Evolutionary conservation across 2,329 filamentous ascomycete genomes (phyloP).

Genomic region (Nannizzia gypsea): DNA sequence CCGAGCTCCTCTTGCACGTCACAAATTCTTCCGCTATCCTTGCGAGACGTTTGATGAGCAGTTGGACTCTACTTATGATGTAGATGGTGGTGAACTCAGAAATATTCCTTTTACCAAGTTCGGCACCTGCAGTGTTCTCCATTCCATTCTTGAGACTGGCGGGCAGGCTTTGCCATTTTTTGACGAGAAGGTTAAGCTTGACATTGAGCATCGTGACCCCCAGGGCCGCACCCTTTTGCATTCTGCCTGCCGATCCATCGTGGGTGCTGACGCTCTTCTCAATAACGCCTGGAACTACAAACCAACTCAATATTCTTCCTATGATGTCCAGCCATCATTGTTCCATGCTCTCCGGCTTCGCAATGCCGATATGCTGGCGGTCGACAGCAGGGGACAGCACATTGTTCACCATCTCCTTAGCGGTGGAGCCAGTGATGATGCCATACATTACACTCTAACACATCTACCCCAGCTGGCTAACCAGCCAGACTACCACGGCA

Average conservation of each 20-base stretch:
- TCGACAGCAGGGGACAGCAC: conserved; percentile 12
- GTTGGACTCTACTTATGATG: background rate
- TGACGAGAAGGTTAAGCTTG: conserved; percentile 7
- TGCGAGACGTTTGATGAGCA: conserved; percentile 9
- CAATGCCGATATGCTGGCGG: conserved; percentile 11
- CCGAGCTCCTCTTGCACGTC: conserved; percentile 7
- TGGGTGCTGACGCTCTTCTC: conserved; percentile 11
- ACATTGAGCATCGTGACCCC: conserved; percentile 13
- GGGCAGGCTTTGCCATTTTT: conserved; percentile 8
- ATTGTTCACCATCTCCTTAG: conserved; percentile 11
- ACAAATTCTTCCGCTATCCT: conserved; percentile 4
- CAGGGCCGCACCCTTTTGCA: conserved; percentile 11
- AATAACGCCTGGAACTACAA: background rate
- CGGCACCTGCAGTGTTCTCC: conserved; percentile 11
- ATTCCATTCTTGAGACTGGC: conserved; percentile 13
- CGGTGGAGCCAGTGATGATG: conserved; percentile 3
- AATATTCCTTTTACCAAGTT: conserved; percentile 3
- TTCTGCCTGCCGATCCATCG: conserved; percentile 10
- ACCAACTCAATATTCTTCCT: background rate
- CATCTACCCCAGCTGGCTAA: conserved; percentile 8
- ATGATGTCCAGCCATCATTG: conserved; percentile 3
- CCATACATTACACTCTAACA: conserved; percentile 7
- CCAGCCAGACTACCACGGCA: conserved; percentile 10
- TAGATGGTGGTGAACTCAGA: background rate
- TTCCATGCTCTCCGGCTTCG: conserved; percentile 10